These are phyloP conservation scores for Dendrocalamus latiflorus DNA, from an alignment of 202 grass and related monocot species.

Conservation along the genomic window DNA sequence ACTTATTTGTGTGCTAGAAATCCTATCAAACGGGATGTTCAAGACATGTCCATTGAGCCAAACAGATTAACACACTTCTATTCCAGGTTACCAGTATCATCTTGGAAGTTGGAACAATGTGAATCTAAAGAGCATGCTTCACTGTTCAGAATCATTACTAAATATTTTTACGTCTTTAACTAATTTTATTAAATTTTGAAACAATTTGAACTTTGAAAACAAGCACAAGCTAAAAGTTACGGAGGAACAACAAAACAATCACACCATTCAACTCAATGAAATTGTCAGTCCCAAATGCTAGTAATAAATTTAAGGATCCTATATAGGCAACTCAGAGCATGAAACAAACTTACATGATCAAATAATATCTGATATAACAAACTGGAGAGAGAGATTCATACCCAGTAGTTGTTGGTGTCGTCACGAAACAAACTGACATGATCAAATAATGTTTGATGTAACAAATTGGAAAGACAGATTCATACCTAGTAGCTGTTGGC, in stretches of 20 bases:
- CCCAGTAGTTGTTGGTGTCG: too few species aligned
- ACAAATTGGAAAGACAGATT: too few species aligned
- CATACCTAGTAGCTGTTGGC: slow-evolving; percentile 86
- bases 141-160: background rate
- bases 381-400: slow-evolving; percentile 24
- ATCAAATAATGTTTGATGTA: too few species aligned
- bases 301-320: background rate
- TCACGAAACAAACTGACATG: too few species aligned
- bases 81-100: background rate
- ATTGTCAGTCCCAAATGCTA: background rate
- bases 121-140: background rate
- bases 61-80: background rate
- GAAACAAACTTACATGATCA: background rate
- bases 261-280: background rate
- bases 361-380: background rate
- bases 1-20: background rate
- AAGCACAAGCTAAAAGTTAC: background rate
- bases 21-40: background rate
- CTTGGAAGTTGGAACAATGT: background rate
- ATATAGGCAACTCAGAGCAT: background rate
- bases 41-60: background rate
- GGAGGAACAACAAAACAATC: background rate
- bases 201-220: background rate
- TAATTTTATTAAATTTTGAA: background rate
- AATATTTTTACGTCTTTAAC: background rate